A percentile compares a stretch with the other conserved stretches of the same genome.
Conservation (phyloP, 345 rosid genomes). For the Salix caprea region DNA sequence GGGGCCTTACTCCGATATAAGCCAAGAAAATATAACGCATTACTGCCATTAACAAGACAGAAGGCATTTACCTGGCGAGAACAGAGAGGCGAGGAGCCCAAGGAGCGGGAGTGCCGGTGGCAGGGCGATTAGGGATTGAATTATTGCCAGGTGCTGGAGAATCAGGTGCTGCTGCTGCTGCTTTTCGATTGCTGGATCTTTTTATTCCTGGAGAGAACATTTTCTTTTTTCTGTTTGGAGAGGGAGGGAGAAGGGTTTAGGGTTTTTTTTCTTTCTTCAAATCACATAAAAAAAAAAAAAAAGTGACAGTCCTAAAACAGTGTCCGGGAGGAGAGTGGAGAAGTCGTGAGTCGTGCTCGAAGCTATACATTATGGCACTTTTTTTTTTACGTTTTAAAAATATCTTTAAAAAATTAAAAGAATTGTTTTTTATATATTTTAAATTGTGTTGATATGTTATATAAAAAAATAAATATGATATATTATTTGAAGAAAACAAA, state of each 20-base stretch:
- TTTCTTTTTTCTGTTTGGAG: constrained; percentile 1
- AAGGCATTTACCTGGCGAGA: constrained; percentile 62
- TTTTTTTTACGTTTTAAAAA: no score
- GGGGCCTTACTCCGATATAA: no score
- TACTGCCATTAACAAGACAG: no score
- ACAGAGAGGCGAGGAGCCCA: constrained; percentile 90
- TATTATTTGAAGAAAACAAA: no score
- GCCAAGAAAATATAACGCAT: no score
- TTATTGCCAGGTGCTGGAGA: constrained; percentile 43
- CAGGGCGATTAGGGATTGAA: constrained; percentile 57
- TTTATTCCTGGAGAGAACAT: constrained; percentile 84
- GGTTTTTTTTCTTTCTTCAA: constrained; percentile 16
- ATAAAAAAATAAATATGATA: no score
- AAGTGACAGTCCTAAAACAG: neutral
- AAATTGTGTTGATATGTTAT: no score
- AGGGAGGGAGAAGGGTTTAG: constrained; percentile 19
- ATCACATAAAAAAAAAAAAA: no score
- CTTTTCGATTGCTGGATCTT: constrained; percentile 40
- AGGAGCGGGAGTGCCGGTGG: constrained; percentile 84
- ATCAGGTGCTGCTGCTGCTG: constrained; percentile 22
- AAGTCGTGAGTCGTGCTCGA: no score
- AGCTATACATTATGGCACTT: no score
- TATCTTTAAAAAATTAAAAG: no score
- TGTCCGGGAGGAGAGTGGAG: neutral
- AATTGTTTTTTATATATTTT: no score